Base-by-base conservation (phyloP, 768 basidiomycete genomes). In the Antrodiella citrinella region DNA sequence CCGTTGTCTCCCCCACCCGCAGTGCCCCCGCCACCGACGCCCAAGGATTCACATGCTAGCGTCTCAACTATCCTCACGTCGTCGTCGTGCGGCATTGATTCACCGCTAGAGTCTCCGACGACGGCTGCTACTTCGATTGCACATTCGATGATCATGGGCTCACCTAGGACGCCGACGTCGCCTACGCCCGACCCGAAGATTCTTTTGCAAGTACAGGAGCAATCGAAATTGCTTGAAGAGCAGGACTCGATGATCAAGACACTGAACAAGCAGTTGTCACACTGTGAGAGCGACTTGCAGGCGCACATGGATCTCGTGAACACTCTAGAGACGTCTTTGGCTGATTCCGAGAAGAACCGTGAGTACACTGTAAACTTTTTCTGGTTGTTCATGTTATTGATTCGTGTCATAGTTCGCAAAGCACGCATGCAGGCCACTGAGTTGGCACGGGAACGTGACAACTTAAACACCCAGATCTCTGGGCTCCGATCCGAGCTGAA, bases 271-370 rank as follows among this genome's bases (percentile, higher is more conserved):
- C 91, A 93, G 66, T 65, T 96, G 44, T 82, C 81, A n/a, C 92
- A 95, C 64, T 93, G 91, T 61, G 93, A 96, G 68, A 80, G 77
- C 54, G 92, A 96, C 66, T 72, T 94, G 55, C 88, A 93, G 58
- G 83, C 87, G 22, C 91, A 94, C 61, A 91, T 92, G 78, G 90
- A 95, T 64, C 78, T 92, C 48, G 90, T 92, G 54, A 76, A 71
- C 54, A 88, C 84, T 9, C 74, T 95, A 21, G 91, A 95, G 68
- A 78, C 83, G 41, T 91, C 89, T 4, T 74, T 95, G 12, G 86
- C 86, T 45, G 92, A 95, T 59, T 89, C 90, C 19, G 93, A 95
- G 71, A 91, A 95, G 66, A 93, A 92, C 61, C 72, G 91, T 92
- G 67, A 69, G 90, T 80, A 11, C n/a, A n/a, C n/a, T n/a, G n/a